Evolutionary conservation across 331 rosid genomes (phyloP), one percentile per base, ranked within the genome.

Genomic region (Acacia pycnantha): DNA sequence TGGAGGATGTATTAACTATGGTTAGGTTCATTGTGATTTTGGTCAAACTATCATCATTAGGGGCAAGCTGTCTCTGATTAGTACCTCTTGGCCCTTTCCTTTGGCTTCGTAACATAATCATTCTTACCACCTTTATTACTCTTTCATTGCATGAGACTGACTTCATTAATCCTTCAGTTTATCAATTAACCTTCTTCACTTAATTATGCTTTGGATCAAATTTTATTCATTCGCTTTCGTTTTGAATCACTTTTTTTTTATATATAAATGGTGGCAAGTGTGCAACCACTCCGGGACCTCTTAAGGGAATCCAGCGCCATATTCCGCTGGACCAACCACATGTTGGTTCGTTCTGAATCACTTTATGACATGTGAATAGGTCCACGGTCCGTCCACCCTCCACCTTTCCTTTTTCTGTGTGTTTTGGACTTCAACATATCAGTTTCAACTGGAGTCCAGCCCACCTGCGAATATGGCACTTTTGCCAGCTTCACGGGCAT

Each of bases 61-160:
- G 11, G 76, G 40, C 76, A 46, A 71, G 58, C 76, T 71, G 76
- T 46, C 76, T 71, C 41, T 71, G 76, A 71, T 71, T 46, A 71
- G 19, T 46, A 24, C 37, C 18, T 14, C 76, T 24, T 71, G 76
- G 58, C 24, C 59, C 43, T 70, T 70, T 44, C 35, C 54, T 70
- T 56, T 70, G 9, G 51, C 0, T 69, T 44, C 19, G 18, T 46
- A 44, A 46, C 58, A 46, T 46, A 71, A 71, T 71, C 76, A 71
- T 71, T 71, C 1, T 71, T 3, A 26, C 14, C 10, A 24, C 54
- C 8, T 40, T 40, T 69, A 69, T 10, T 69, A 21, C 47, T 5
- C 54, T 46, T 46, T 46, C 6, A 71, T 71, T 14, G 15, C 58
- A 8, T 24, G 19, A 24, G 40, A 44, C n/a, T 71, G 76, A 71